phyloP scores from a whole-genome alignment of 2,329 filamentous ascomycete species.

The Leptographium flavum region DNA sequence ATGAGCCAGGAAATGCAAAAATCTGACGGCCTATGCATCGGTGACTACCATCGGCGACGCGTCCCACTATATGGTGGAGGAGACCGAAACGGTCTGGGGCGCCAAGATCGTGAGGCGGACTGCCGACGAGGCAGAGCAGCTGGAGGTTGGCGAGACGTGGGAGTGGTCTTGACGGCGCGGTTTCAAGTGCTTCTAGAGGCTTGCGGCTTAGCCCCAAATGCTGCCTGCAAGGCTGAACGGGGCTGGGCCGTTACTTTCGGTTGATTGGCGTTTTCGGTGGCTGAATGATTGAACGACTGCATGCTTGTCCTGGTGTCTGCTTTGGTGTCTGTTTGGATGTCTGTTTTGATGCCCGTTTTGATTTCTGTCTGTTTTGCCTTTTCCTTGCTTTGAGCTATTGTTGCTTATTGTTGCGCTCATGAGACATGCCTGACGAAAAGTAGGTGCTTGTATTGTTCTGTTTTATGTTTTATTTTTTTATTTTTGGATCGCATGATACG shows the following conservation, averaged over 20 bases:
- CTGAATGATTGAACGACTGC: too few species aligned
- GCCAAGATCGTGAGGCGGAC: slow-evolving; percentile 25
- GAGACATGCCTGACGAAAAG: too few species aligned
- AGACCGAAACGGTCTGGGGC: slow-evolving; percentile 27
- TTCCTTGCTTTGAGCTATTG: background rate
- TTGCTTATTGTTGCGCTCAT: background rate
- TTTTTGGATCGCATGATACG: too few species aligned
- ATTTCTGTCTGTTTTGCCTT: background rate
- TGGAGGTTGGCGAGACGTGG: background rate
- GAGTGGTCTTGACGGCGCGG: background rate
- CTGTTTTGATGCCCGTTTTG: background rate
- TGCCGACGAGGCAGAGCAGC: slow-evolving; percentile 24
- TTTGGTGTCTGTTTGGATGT: background rate
- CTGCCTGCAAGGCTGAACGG: background rate
- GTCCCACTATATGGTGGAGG: slow-evolving; percentile 28
- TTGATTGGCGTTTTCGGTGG: too few species aligned
- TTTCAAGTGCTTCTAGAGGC: background rate
- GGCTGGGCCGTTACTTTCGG: too few species aligned
- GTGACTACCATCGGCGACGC: slow-evolving; percentile 30
- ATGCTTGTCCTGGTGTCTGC: background rate
- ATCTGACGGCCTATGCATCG: slow-evolving; percentile 29
- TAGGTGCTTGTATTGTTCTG: too few species aligned
- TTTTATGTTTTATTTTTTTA: too few species aligned
- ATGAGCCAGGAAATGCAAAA: slow-evolving; percentile 23
- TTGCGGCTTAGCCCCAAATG: background rate